A percentile compares a stretch with the other conserved stretches of the same genome.
These are phyloP conservation scores for Tulasnella sp. DNA, from an alignment of 768 basidiomycete genomes.

Conservation along the genomic window DNA sequence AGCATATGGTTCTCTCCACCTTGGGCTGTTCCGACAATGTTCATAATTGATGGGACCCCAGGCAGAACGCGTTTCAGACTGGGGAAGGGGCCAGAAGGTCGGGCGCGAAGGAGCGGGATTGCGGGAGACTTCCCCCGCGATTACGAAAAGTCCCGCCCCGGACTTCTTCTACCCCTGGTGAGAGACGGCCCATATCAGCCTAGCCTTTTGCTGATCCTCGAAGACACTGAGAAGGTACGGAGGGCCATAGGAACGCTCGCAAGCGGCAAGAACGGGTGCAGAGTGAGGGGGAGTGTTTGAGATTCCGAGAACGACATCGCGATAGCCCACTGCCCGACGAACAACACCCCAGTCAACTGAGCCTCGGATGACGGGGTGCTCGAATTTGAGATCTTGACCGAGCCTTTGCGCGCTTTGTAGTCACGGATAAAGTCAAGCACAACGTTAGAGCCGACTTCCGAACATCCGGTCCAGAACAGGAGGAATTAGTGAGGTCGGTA, in stretches of 20 bases:
- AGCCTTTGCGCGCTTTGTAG: neutral
- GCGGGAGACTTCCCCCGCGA: slow-evolving; percentile 1
- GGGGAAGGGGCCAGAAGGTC: neutral
- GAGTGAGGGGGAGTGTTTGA: neutral
- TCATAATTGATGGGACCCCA: neutral
- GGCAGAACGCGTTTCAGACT: neutral
- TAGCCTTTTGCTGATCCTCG: slow-evolving; percentile 7
- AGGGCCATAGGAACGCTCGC: neutral
- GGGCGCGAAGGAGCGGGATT: neutral
- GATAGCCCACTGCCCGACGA: neutral
- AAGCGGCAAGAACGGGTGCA: neutral
- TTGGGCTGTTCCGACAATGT: neutral
- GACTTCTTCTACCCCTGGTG: slow-evolving; percentile 6
- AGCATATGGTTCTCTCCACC: slow-evolving; percentile 3
- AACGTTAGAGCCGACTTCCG: neutral
- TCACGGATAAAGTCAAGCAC: neutral
- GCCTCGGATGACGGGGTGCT: neutral
- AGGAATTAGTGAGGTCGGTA: neutral
- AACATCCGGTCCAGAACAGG: neutral
- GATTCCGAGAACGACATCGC: neutral
- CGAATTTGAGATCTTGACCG: neutral
- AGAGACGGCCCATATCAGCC: neutral
- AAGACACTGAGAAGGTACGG: neutral
- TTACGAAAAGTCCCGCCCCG: neutral
- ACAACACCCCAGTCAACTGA: neutral